Conservation (phyloP, 192 early-diverging fungal genomes). For the Rhizophagus sp. region DNA sequence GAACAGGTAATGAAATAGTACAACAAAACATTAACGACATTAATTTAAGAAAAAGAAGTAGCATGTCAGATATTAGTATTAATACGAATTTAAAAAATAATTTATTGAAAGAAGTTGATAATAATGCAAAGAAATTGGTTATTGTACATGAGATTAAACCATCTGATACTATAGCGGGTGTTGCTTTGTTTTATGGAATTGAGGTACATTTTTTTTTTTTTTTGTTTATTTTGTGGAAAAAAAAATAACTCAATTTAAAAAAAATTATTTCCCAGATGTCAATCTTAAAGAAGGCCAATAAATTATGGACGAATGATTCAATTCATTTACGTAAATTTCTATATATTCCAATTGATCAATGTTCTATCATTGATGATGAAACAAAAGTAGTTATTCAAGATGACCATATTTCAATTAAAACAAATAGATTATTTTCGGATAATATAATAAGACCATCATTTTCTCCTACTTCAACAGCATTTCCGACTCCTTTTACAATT, state of each 20-base stretch:
- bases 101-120: background rate
- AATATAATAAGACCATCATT: background rate
- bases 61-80: background rate
- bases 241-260: background rate
- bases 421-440: background rate
- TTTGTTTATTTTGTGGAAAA: background rate
- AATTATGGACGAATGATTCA: constrained; percentile 55
- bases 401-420: constrained; percentile 9
- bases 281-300: constrained; percentile 46
- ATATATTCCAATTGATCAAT: constrained; percentile 52
- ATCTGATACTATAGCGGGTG: constrained; percentile 50
- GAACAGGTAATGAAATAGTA: background rate
- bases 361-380: constrained; percentile 26
- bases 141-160: constrained; percentile 45
- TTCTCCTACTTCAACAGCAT: background rate
- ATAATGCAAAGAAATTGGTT: constrained; percentile 26
- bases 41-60: background rate
- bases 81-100: constrained; percentile 2
- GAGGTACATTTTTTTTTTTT: constrained; percentile 34
- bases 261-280: constrained; percentile 29
- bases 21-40: background rate
- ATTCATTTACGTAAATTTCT: constrained; percentile 52
- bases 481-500: background rate
- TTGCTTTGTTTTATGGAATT: constrained; percentile 53
- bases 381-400: constrained; percentile 6